phyloP scores from a whole-genome alignment of 805 yeast species.

The Spathaspora sp. region DNA sequence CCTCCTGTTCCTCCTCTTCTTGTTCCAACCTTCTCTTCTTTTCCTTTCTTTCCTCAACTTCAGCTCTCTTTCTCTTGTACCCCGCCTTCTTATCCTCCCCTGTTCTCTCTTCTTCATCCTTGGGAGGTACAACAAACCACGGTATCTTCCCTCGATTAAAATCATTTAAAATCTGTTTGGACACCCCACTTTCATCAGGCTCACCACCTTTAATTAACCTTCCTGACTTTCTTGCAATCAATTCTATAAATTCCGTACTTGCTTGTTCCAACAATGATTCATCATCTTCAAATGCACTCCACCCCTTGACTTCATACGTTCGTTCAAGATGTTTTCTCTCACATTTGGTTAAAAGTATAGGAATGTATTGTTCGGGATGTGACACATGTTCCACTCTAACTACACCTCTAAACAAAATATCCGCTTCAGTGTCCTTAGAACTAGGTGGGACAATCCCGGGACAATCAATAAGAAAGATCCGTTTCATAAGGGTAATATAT shows the following conservation, averaged over 20 bases:
- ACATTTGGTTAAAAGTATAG: slow-evolving; percentile 80
- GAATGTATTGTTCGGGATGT: slow-evolving; percentile 91
- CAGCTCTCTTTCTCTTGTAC: slow-evolving; percentile 51
- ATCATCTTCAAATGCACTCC: slow-evolving; percentile 53
- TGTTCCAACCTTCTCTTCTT: slow-evolving; percentile 16
- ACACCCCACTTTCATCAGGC: slow-evolving; percentile 91
- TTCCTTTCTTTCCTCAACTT: slow-evolving; percentile 35
- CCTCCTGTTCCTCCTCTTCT: slow-evolving; percentile 17
- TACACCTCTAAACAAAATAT: slow-evolving; percentile 91
- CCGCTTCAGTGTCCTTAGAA: slow-evolving; percentile 82
- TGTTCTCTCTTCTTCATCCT: slow-evolving; percentile 53
- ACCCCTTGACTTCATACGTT: slow-evolving; percentile 91
- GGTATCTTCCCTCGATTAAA: slow-evolving; percentile 97
- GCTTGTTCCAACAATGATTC: slow-evolving; percentile 45
- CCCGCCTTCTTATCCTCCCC: slow-evolving; percentile 57
- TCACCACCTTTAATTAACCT: slow-evolving; percentile 95
- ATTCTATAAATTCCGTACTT: slow-evolving; percentile 72
- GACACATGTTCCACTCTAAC: slow-evolving; percentile 98
- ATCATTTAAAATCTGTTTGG: slow-evolving; percentile 87
- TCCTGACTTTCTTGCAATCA: slow-evolving; percentile 90
- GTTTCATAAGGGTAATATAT: slow-evolving; percentile 94
- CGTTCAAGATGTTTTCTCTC: slow-evolving; percentile 88
- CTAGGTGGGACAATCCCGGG: slow-evolving; percentile 99
- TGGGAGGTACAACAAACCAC: slow-evolving; percentile 95
- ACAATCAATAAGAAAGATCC: slow-evolving; percentile 92